phyloP scores from a whole-genome alignment of 352 stramenopile genomes.

The Aphanomyces astaci region DNA sequence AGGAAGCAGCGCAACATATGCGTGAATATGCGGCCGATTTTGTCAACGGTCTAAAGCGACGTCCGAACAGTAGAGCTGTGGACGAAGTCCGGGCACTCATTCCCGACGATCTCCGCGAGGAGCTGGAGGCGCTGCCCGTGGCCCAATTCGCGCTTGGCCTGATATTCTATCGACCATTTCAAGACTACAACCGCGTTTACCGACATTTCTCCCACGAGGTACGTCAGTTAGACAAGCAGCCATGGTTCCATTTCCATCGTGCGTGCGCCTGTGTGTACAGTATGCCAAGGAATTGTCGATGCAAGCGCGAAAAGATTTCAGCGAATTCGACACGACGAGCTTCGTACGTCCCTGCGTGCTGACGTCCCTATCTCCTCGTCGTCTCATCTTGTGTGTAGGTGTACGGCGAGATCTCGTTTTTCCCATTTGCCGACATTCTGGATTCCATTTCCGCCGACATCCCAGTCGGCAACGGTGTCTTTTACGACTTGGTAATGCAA shows the following conservation, averaged over 20 bases:
- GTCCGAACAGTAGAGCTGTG: background rate
- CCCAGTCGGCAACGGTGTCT: constrained; percentile 51
- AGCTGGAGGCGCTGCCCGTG: constrained; percentile 3
- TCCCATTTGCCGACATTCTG: constrained; percentile 71
- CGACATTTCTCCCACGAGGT: constrained; percentile 18
- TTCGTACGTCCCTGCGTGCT: constrained; percentile 36
- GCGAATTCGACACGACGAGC: constrained; percentile 70
- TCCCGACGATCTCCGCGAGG: constrained; percentile 5
- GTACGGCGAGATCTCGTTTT: constrained; percentile 81
- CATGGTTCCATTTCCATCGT: too few species aligned
- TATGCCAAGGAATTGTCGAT: constrained; percentile 78
- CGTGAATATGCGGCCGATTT: constrained; percentile 1
- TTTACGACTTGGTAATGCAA: constrained; percentile 83
- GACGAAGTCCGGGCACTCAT: background rate
- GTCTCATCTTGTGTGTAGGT: constrained; percentile 34
- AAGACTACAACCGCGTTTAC: constrained; percentile 16
- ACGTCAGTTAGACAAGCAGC: too few species aligned
- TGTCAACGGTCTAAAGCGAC: background rate
- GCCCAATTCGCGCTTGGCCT: constrained; percentile 16
- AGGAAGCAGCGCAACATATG: background rate
- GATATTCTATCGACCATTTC: constrained; percentile 19
- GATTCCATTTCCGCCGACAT: constrained; percentile 51
- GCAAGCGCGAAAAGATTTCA: constrained; percentile 58
- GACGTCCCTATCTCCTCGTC: background rate
- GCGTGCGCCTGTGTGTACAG: too few species aligned